Evolutionary conservation across 2,329 filamentous ascomycete species (phyloP).

Genomic region (Colletotrichum lindemuthianum): DNA sequence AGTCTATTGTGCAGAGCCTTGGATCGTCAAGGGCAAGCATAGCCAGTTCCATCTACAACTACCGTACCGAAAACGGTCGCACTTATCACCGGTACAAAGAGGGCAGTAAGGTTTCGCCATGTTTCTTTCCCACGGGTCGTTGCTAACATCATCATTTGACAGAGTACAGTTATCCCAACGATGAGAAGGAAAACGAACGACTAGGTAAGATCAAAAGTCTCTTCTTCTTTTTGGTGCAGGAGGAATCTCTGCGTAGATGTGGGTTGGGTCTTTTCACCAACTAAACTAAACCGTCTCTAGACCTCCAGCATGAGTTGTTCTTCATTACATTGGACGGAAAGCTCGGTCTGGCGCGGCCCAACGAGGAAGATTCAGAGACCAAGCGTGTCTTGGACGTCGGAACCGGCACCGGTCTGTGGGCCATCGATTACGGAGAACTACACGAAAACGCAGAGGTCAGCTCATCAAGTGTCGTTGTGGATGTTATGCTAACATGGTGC

Average conservation of each 20-base stretch:
- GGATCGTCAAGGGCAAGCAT: not conserved
- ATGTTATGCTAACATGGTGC: not conserved
- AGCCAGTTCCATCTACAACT: conserved; percentile 1
- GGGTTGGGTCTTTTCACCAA: not conserved
- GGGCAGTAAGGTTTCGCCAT: not conserved
- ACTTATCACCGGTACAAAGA: conserved; percentile 13
- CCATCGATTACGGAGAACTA: conserved; percentile 52
- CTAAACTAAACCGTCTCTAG: conserved; percentile 13
- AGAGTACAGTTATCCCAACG: conserved; percentile 11
- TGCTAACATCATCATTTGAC: not conserved
- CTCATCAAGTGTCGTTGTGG: conserved; percentile 11
- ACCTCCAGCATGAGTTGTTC: conserved; percentile 43
- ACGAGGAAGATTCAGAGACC: conserved; percentile 14
- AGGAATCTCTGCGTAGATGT: no score
- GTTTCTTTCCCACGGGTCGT: not conserved
- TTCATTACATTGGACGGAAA: conserved; percentile 39
- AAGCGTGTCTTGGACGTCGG: conserved; percentile 54
- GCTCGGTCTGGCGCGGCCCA: conserved; percentile 37
- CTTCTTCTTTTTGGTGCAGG: no score
- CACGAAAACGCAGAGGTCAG: conserved; percentile 39
- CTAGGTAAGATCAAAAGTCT: conserved; percentile 3
- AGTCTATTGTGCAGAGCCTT: not conserved
- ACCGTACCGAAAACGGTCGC: not conserved
- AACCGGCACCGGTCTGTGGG: conserved; percentile 58
- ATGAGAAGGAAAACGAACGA: conserved; percentile 12